Evolutionary conservation across 2,329 filamentous ascomycete species (phyloP).

Genomic region (Tolypocladium tundrense): DNA sequence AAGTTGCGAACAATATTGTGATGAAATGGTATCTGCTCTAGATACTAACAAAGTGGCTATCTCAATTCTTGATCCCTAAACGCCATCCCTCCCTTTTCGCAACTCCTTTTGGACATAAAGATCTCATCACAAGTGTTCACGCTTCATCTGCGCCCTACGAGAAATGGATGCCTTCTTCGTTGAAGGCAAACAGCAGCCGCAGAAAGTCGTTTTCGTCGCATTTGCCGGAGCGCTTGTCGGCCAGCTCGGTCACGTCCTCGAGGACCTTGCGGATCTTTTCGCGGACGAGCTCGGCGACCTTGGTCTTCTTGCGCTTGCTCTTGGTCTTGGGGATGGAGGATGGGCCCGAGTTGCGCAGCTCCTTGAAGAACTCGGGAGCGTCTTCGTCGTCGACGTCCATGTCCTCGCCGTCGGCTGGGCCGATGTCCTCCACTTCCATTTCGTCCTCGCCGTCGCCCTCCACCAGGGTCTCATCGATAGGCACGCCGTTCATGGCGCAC

Average conservation of each 20-base stretch:
- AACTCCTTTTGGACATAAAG: not conserved
- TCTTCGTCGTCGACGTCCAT: constrained; percentile 57
- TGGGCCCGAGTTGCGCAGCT: constrained; percentile 34
- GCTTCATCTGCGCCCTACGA: constrained; percentile 33
- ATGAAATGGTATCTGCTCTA: not conserved
- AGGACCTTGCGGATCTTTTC: constrained; percentile 81
- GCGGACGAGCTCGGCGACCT: constrained; percentile 70
- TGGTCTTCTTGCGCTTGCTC: constrained; percentile 66
- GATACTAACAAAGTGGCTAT: not conserved
- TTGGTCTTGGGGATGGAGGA: constrained; percentile 43
- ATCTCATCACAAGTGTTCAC: not conserved
- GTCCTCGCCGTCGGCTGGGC: constrained; percentile 31
- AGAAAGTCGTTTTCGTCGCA: constrained; percentile 92
- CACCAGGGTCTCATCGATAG: constrained; percentile 57
- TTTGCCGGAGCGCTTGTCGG: constrained; percentile 71
- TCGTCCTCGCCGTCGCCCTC: constrained; percentile 33
- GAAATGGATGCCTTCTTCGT: constrained; percentile 89
- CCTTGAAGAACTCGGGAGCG: constrained; percentile 75
- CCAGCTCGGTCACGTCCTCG: constrained; percentile 67
- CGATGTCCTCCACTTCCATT: constrained; percentile 28
- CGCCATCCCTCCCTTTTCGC: not conserved
- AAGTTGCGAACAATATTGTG: not conserved
- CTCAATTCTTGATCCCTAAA: not conserved
- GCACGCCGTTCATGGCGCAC: constrained; percentile 77
- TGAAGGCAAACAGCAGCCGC: constrained; percentile 70